Conservation (phyloP, 208 protist genomes). For the Ichthyophonus hoferi region DNA sequence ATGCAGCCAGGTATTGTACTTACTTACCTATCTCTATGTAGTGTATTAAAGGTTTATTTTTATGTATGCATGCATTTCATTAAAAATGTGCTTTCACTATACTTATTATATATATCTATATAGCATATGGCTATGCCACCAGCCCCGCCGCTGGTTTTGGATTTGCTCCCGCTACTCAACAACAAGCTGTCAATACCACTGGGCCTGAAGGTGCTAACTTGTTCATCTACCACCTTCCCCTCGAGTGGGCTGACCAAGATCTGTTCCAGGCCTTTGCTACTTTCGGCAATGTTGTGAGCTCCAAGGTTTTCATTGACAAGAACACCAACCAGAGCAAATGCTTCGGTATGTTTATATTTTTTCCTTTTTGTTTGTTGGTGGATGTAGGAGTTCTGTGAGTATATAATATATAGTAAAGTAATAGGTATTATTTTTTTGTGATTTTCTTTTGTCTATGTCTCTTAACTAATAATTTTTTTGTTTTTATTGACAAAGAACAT, state of each 20-base stretch:
- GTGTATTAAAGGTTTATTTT: no score
- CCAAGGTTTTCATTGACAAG: slow-evolving; percentile 56
- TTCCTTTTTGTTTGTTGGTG: neutral
- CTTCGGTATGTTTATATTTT: slow-evolving; percentile 35
- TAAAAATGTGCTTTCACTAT: no score
- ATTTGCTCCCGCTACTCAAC: neutral
- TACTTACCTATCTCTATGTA: no score
- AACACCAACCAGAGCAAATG: slow-evolving; percentile 50
- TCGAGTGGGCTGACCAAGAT: slow-evolving; percentile 47
- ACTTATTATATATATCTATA: no score
- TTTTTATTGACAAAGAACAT: no score
- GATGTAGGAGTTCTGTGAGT: no score
- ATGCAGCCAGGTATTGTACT: neutral
- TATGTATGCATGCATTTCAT: no score
- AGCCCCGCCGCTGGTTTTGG: neutral
- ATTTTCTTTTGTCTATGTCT: no score
- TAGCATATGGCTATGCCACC: no score
- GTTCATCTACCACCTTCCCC: slow-evolving; percentile 59
- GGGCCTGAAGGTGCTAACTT: slow-evolving; percentile 52
- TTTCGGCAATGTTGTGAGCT: slow-evolving; percentile 47
- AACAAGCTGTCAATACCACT: neutral
- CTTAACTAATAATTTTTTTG: no score
- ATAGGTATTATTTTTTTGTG: no score
- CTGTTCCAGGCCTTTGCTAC: slow-evolving; percentile 45
- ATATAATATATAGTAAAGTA: no score